Base-by-base conservation (phyloP, 2,329 filamentous ascomycete genomes). In the Nothopassalora personata region DNA sequence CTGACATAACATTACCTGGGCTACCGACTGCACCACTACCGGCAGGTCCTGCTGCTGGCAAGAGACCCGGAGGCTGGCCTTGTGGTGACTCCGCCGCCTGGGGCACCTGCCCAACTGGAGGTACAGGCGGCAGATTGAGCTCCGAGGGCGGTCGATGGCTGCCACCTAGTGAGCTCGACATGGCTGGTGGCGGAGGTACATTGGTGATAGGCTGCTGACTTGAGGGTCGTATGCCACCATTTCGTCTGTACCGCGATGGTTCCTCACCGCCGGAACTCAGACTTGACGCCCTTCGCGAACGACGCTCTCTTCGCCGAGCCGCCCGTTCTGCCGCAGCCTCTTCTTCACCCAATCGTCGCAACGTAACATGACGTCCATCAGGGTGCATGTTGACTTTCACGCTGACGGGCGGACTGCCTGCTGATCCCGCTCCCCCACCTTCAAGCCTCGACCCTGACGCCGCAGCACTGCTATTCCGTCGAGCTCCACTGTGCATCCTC, bases 361-460 rank as follows among this genome's bases (percentile, higher is more conserved):
- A 76, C 2, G 85, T 87, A 36, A 87, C 83, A 66, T 85, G 82
- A 7, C 83, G 79, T 27, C 83, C 83, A 63, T 86, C 83, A 59
- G 82, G 80, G 71, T 86, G 83, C 79, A 86, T 84, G 68, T 85
- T 85, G 46, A 87, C 80, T 70, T 86, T 85, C 57, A 87, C 80
- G 31, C 81, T 84, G 50, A 86, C 82, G 2, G 83, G 83, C n/a
- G 83, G 83, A 79, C 73, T 60, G 77, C 77, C 56, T 19, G 63
- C 49, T 30, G 53, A 53, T 77, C 76, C 55, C 31, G 59, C 49
- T 18, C 33, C 50, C 4, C 59, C 57, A 55, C 64, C 69, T n/a
- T 69, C 53, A 30, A 66, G 13, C 58, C 52, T 18, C 64, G 51
- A 58, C 8, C 56, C 56, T 47, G 56, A 54, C 27, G 51, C 66